These are phyloP conservation scores for Teunomyces stri DNA, from an alignment of 805 yeast species.

Conservation along the genomic window DNA sequence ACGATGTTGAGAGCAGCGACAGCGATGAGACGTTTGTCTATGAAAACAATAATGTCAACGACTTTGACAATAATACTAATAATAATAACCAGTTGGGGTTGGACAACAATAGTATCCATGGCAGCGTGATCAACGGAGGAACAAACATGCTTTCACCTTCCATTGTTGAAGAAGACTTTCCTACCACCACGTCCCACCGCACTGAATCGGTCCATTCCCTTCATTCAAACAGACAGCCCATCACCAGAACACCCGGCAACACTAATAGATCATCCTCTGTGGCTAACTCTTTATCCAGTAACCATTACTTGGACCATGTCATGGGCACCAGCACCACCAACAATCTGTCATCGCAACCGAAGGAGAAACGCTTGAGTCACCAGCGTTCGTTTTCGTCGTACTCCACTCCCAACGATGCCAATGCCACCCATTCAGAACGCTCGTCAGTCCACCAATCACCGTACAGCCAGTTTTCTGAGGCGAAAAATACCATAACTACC, in stretches of 20 bases:
- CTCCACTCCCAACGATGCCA: conserved; percentile 11
- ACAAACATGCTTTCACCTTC: conserved; percentile 4
- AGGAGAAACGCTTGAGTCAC: conserved; percentile 10
- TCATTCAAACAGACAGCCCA: conserved; percentile 17
- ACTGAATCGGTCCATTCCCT: conserved; percentile 23
- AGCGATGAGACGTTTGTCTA: conserved; percentile 96
- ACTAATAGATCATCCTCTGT: conserved; percentile 19
- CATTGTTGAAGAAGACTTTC: neutral
- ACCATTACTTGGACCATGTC: conserved; percentile 22
- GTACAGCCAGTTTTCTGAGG: neutral
- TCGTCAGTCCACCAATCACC: conserved; percentile 3
- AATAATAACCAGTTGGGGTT: conserved; percentile 4
- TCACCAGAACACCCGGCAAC: too few relatives aligned
- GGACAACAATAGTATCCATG: conserved; percentile 12
- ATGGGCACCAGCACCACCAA: conserved; percentile 1
- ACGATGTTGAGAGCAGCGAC: conserved; percentile 82
- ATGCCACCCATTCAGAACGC: conserved; percentile 1
- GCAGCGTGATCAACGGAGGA: conserved; percentile 6
- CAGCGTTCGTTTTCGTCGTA: conserved; percentile 14
- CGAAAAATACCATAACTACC: neutral
- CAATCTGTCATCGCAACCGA: conserved; percentile 1
- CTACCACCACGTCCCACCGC: neutral
- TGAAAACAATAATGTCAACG: conserved; percentile 47
- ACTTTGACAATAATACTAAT: conserved; percentile 16
- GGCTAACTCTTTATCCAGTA: conserved; percentile 21